These are phyloP conservation scores for Phyllosticta citriasiana DNA, from an alignment of 2,329 filamentous ascomycete species.

Conservation along the genomic window DNA sequence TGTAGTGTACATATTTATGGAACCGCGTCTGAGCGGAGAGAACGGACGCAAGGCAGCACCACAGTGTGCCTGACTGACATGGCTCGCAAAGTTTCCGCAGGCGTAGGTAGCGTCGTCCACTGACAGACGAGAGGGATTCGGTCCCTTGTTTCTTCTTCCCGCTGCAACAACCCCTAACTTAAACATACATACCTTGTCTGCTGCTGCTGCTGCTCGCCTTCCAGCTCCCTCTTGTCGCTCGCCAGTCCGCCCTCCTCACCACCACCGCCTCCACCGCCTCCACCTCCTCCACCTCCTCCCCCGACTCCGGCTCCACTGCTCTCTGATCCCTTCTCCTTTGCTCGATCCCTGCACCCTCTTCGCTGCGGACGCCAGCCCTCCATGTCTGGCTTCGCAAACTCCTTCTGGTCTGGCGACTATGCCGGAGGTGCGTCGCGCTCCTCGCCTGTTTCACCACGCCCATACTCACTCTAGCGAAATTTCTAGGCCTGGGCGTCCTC, in stretches of 20 bases:
- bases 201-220: neutral
- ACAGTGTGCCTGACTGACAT: neutral
- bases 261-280: neutral
- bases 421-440: slow-evolving; percentile 59
- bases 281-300: neutral
- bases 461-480: slow-evolving; percentile 17
- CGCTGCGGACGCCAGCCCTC: slow-evolving; percentile 6
- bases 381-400: slow-evolving; percentile 64
- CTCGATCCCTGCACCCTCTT: neutral
- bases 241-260: neutral
- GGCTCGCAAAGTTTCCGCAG: neutral
- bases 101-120: neutral
- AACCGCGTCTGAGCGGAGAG: neutral
- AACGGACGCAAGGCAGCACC: neutral
- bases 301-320: neutral
- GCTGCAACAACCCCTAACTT: neutral
- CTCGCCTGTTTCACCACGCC: slow-evolving; percentile 1
- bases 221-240: neutral
- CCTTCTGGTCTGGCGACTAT: slow-evolving; percentile 98
- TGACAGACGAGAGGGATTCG: neutral
- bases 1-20: neutral
- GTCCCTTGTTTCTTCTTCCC: neutral
- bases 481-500: slow-evolving; percentile 68
- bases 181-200: neutral
- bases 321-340: neutral